Percentiles rank a stretch among this genome's conserved stretches.
Evolutionary conservation across 2,329 filamentous ascomycete genomes (phyloP).

Genomic region (Arthrobotrys pseudoclavata): DNA sequence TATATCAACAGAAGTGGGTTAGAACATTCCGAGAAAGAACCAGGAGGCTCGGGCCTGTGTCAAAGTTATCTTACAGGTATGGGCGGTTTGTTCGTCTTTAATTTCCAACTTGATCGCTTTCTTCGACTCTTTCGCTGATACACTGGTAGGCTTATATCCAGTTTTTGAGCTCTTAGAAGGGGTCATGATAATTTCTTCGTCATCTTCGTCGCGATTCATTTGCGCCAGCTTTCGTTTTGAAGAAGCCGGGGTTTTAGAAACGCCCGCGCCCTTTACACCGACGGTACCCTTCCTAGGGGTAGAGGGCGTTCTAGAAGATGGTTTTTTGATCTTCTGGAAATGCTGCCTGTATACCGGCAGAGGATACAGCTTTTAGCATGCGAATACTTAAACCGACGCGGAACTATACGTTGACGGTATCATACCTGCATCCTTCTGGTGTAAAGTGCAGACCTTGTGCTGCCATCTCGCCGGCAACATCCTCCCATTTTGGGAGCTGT

Average conservation of each 20-base stretch:
- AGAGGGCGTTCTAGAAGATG: constrained; percentile 25
- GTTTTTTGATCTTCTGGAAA: constrained; percentile 61
- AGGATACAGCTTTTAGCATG: background rate
- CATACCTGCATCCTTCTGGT: constrained; percentile 60
- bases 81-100: constrained; percentile 14
- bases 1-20: background rate
- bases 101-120: constrained; percentile 20
- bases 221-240: constrained; percentile 40
- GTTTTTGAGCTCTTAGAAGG: constrained; percentile 44
- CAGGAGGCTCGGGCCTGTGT: background rate
- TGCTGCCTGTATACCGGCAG: constrained; percentile 57
- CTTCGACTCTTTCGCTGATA: constrained; percentile 7
- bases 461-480: constrained; percentile 60
- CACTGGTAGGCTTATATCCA: background rate
- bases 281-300: constrained; percentile 36
- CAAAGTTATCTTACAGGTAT: constrained; percentile 22
- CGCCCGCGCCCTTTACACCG: constrained; percentile 24
- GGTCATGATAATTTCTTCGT: constrained; percentile 47
- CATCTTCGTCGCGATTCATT: constrained; percentile 37
- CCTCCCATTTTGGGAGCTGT: constrained; percentile 61
- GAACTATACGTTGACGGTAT: background rate
- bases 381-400: background rate
- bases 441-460: constrained; percentile 59
- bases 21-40: background rate
- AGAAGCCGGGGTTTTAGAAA: constrained; percentile 31